phyloP scores from a whole-genome alignment of 2,329 filamentous ascomycete species.

The Pezicula rhizophila region DNA sequence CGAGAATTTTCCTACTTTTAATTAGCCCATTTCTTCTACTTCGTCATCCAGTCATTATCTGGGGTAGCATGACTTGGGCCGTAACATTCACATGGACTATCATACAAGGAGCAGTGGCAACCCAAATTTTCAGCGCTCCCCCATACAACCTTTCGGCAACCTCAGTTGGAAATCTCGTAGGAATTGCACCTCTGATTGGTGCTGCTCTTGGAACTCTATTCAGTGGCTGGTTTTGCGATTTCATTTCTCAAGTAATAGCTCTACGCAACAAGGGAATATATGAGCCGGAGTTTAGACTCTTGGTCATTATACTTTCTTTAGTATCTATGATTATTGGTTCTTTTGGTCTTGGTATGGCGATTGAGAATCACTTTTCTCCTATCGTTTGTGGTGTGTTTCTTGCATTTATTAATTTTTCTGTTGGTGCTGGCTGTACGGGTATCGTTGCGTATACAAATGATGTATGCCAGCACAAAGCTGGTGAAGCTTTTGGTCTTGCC shows the following conservation, averaged over 20 bases:
- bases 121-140: constrained; percentile 5
- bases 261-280: constrained; percentile 17
- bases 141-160: constrained; percentile 6
- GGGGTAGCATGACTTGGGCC: constrained; percentile 7
- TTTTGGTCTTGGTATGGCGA: constrained; percentile 3
- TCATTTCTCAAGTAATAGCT: constrained; percentile 11
- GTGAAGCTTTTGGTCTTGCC: constrained; percentile 4
- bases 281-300: constrained; percentile 2
- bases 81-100: constrained; percentile 8
- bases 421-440: constrained; percentile 7
- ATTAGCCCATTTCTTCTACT: constrained; percentile 1
- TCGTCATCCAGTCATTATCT: constrained; percentile 4
- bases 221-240: constrained; percentile 9
- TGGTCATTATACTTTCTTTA: constrained; percentile 6
- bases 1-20: background rate
- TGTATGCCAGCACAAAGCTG: constrained; percentile 2
- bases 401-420: constrained; percentile 4
- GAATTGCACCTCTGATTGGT: constrained; percentile 3
- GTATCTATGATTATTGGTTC: constrained; percentile 7
- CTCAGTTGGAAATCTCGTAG: constrained; percentile 5
- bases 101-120: background rate
- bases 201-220: constrained; percentile 2
- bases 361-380: background rate
- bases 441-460: constrained; percentile 7
- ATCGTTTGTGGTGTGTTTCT: constrained; percentile 4